A percentile compares a stretch with the other conserved stretches of the same genome.
Conservation (phyloP, 148 eudicot genomes). For the Camellia lanceoleosa region DNA sequence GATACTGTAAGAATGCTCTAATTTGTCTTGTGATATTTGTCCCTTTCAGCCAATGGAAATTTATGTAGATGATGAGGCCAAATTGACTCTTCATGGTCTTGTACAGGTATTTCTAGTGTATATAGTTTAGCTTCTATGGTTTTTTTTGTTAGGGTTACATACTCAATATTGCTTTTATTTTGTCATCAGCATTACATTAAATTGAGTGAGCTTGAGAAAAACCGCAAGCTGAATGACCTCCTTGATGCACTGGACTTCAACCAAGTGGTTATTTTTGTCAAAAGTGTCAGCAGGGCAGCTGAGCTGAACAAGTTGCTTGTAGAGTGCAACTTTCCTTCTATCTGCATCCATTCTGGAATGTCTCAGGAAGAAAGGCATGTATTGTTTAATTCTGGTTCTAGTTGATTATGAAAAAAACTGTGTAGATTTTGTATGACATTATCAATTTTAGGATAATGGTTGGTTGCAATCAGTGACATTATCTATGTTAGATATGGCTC, state of each 20-base stretch:
- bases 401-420: not conserved
- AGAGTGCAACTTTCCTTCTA: conserved; percentile 97
- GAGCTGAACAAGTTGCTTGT: conserved; percentile 90
- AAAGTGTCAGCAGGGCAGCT: conserved; percentile 88
- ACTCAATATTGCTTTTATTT: not conserved
- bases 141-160: not conserved
- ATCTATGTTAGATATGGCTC: not conserved
- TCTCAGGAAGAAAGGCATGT: conserved; percentile 93
- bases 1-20: not conserved
- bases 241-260: conserved; percentile 98
- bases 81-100: conserved; percentile 96
- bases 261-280: conserved; percentile 94
- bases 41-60: conserved; percentile 68
- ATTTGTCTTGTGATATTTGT: not conserved
- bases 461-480: not conserved
- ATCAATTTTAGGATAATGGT: not conserved
- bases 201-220: conserved; percentile 82
- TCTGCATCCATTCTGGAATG: conserved; percentile 99
- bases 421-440: not conserved
- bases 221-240: conserved; percentile 89
- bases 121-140: no score
- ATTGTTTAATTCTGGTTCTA: not conserved
- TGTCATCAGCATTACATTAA: conserved; percentile 87
- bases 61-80: conserved; percentile 98
- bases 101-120: conserved; percentile 62